Base-by-base conservation (phyloP, 2,329 filamentous ascomycete genomes). In the Penicillium sp. region DNA sequence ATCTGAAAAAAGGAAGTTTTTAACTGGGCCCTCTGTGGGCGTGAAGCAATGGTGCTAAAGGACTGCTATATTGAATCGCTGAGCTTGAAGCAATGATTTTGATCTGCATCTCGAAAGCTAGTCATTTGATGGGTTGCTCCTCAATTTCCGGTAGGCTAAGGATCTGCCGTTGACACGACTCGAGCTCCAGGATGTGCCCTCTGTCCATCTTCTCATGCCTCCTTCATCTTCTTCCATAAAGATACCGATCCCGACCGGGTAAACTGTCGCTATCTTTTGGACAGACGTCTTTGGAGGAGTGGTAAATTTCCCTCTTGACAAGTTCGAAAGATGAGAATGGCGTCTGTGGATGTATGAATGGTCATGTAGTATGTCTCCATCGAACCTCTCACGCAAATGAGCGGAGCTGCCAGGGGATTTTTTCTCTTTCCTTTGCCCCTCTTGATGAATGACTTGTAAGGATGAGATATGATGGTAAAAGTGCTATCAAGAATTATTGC, bases 151-250 rank as follows among this genome's bases (percentile, higher is more conserved):
- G 74, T 99, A 99, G 6, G 95, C 98, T 62, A 99, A 80, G 76
- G 99, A 99, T 80, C 94, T 98, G 55, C 95, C 95, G 0, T 94
- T 97, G 0, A 98, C 95, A 64, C 95, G 87, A 79, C 94, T 98
- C 30, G 95, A 95, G 73, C 94, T 98, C 95, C 95, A 99, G 37
- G 94, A 98, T 78, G 98, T 99, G 58, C 95, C 95, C 71, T 99
- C 95, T 0, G 95, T 99, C 95, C 95, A 99, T 77, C 95, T 85
- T 72, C 95, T 86, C 94, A 99, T 99, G 68, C 95, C 95, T 10
- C 95, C 95, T 81, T 99, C 95, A 69, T 94, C 85, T 82, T 98
- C 95, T 99, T 95, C 95, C 95, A 99, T n/a, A 98, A 72, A 98
- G 28, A 99, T 3, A 99, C 93, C 0, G 95, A 99, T 45, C 95